Evolutionary conservation across 495 filamentous ascomycete species (phyloP), one percentile per base, ranked within the genome.

Genomic region (Rhypophila decipiens): DNA sequence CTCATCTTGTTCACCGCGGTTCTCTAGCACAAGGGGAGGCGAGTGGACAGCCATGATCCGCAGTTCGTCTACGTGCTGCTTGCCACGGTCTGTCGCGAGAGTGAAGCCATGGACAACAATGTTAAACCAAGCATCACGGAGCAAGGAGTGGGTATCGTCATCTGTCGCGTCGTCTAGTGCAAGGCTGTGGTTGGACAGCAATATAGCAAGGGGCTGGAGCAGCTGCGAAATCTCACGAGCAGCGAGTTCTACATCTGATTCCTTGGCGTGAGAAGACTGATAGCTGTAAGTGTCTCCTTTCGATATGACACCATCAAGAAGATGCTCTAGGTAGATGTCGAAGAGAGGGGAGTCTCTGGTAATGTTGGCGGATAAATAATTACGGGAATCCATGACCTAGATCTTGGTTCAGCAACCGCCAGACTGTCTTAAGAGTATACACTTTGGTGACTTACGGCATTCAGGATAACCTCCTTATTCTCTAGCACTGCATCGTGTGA

Each of bases 41-140:
- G 88, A 94, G 61, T 94, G 80, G 44, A 85, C 79, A 4, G 93
- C 93, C 64, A 98, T 82, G 38, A 84, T 70, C 24, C 84, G 77
- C 18, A 98, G 71, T 52, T 95, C 88, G 36, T 82, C 79, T 18
- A 75, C 55, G 55, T 87, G 78, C 53, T 76, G 76, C 49, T 80
- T 82, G 27, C 81, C 83, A 47, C 84, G 74, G 18, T 75, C 73
- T 0, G 88, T 87, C 15, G 73, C 76, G 13, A 83, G 72, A n/a
- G 77, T 81, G 59, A 96, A 95, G 24, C 90, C 90, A 63, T 97
- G 91, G 7, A 96, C 83, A 23, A 87, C 85, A 42, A 96, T 86
- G 60, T 98, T 98, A 64, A 95, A 96, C 93, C 93, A 98, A 12
- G 87, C 87, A 72, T 97, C 88, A 29, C 90, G 84, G 51, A 93